phyloP scores from a whole-genome alignment of 2,329 filamentous ascomycete species.

The Colletotrichum tofieldiae region DNA sequence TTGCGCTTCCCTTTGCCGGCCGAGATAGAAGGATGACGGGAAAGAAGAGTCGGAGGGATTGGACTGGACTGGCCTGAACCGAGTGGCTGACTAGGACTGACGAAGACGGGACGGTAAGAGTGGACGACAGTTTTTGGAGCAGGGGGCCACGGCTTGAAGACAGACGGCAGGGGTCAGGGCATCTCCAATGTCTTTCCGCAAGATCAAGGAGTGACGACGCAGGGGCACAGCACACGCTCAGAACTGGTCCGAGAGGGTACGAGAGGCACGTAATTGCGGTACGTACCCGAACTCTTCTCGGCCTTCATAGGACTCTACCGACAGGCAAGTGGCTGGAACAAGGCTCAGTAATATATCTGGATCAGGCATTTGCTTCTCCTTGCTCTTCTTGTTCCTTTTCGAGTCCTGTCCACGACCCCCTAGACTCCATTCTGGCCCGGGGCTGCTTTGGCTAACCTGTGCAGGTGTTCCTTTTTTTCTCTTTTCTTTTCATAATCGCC shows the following conservation, averaged over 20 bases:
- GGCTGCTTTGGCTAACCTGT: background rate
- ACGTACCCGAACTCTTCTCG: background rate
- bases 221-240: constrained; percentile 18
- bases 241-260: background rate
- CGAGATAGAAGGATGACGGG: background rate
- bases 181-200: background rate
- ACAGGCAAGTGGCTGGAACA: background rate
- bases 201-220: constrained; percentile 25
- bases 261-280: background rate
- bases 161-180: constrained; percentile 17
- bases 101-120: background rate
- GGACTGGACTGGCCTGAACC: background rate
- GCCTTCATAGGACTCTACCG: background rate
- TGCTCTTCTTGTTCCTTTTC: background rate
- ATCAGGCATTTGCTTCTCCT: constrained; percentile 15
- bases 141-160: background rate
- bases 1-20: background rate
- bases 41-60: background rate
- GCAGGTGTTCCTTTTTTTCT: background rate
- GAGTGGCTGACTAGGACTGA: background rate
- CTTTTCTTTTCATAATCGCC: background rate
- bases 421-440: background rate
- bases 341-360: constrained; percentile 18
- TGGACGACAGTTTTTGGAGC: background rate
- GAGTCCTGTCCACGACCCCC: too few species aligned